Conservation (phyloP, 257 asterid species). For the Oldenlandia corymbosa region DNA sequence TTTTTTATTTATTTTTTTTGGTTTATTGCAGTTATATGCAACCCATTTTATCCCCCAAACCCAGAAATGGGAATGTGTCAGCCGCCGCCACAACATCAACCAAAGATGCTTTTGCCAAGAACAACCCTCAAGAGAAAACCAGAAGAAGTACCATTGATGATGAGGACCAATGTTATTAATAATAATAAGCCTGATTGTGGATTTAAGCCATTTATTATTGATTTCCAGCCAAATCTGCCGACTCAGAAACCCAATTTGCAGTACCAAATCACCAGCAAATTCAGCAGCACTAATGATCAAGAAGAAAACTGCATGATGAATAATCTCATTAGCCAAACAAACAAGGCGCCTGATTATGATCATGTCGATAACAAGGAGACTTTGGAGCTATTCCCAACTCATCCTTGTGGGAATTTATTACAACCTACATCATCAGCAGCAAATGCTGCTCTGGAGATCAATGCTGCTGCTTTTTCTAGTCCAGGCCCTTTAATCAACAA, state of each 20-base stretch:
- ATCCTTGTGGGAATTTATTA: conserved; percentile 56
- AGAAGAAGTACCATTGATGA: conserved; percentile 9
- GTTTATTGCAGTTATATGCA: conserved; percentile 56
- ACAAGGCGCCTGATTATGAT: no score
- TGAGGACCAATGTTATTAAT: conserved; percentile 18
- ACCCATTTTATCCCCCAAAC: conserved; percentile 48
- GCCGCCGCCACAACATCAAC: conserved; percentile 24
- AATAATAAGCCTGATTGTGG: not conserved
- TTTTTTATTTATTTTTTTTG: not conserved
- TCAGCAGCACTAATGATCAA: not conserved
- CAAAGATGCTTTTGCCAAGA: conserved; percentile 42
- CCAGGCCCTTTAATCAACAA: conserved; percentile 18
- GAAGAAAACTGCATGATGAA: not conserved
- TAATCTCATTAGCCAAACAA: no score
- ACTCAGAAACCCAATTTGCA: conserved; percentile 12
- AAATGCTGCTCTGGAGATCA: not conserved
- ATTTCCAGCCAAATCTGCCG: conserved; percentile 12
- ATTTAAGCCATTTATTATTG: no score
- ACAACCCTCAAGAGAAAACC: conserved; percentile 33
- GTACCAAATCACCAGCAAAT: no score
- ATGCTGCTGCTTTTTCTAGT: not conserved
- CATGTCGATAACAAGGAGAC: conserved; percentile 41
- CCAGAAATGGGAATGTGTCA: conserved; percentile 28
- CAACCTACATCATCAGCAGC: conserved; percentile 23
- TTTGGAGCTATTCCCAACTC: conserved; percentile 67